These are phyloP conservation scores for Neopestalotiopsis sp. DNA, from an alignment of 2,329 filamentous ascomycete genomes.

Conservation along the genomic window DNA sequence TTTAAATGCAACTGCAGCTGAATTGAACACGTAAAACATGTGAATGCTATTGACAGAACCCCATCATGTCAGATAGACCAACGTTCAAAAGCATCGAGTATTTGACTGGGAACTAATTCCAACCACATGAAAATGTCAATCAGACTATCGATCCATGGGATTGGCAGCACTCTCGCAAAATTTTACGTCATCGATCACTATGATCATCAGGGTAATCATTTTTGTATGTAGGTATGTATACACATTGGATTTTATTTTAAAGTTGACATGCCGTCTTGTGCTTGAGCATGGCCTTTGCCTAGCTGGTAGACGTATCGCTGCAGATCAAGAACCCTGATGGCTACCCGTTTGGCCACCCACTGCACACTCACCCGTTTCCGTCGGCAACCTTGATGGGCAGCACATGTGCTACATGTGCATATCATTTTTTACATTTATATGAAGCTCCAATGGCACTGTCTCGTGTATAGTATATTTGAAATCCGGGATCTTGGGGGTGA, in stretches of 20 bases:
- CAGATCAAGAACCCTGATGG: slow-evolving; percentile 15
- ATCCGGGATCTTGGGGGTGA: no score
- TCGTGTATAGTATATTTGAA: no score
- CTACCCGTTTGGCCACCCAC: slow-evolving; percentile 14
- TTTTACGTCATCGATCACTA: no score
- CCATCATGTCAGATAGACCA: no score
- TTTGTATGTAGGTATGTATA: no score
- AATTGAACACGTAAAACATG: neutral
- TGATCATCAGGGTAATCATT: no score
- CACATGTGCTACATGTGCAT: neutral
- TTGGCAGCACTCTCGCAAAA: no score
- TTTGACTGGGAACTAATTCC: no score
- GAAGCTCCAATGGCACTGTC: no score
- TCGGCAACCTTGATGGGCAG: slow-evolving; percentile 8
- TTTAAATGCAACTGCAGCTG: neutral
- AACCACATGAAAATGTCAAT: no score
- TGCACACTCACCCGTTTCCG: neutral
- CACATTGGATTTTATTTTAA: neutral
- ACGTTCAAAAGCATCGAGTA: no score
- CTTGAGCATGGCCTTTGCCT: neutral
- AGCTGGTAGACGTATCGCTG: neutral
- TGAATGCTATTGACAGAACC: neutral
- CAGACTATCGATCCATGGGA: no score
- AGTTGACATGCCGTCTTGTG: neutral
- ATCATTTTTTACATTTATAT: neutral